Percentiles rank a stretch among this genome's conserved stretches.
phyloP scores from a whole-genome alignment of 2,329 filamentous ascomycete genomes.

The Fusarium sp. region DNA sequence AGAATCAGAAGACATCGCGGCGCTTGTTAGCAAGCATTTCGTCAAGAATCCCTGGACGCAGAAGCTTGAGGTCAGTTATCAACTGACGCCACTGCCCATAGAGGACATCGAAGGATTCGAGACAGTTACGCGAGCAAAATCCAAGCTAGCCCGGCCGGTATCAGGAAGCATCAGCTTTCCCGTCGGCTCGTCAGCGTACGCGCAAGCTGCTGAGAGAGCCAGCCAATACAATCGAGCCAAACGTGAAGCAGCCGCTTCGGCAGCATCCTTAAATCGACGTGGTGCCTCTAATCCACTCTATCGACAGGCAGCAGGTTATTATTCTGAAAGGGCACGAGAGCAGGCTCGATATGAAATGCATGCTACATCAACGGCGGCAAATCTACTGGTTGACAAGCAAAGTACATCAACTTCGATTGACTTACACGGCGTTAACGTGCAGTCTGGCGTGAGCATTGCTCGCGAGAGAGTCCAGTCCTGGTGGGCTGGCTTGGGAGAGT shows the following conservation, averaged over 20 bases:
- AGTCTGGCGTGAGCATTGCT: conserved; percentile 83
- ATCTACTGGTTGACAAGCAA: conserved; percentile 73
- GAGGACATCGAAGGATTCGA: conserved; percentile 46
- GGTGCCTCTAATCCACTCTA: conserved; percentile 77
- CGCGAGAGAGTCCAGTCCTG: conserved; percentile 72
- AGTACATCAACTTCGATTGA: conserved; percentile 72
- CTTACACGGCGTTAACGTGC: conserved; percentile 83
- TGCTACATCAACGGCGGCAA: conserved; percentile 73
- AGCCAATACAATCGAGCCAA: conserved; percentile 44
- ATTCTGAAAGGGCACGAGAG: conserved; percentile 75
- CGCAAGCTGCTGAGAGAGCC: conserved; percentile 43
- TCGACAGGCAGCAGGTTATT: conserved; percentile 79
- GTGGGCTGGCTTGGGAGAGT: conserved; percentile 80
- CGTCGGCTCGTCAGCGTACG: conserved; percentile 30
- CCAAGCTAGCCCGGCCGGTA: conserved; percentile 8
- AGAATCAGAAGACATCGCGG: conserved; percentile 53
- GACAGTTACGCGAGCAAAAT: conserved; percentile 21
- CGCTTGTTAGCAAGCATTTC: conserved; percentile 54
- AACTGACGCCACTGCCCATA: conserved; percentile 48
- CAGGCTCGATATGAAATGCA: conserved; percentile 65
- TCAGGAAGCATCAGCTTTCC: neutral
- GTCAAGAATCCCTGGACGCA: conserved; percentile 50
- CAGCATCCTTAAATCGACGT: conserved; percentile 53
- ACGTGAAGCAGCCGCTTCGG: conserved; percentile 49
- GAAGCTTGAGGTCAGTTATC: conserved; percentile 52